A percentile compares a stretch with the other conserved stretches of the same genome.
Conservation (phyloP, 371 early-diverging fungal genomes). For the Mortierella sp. region DNA sequence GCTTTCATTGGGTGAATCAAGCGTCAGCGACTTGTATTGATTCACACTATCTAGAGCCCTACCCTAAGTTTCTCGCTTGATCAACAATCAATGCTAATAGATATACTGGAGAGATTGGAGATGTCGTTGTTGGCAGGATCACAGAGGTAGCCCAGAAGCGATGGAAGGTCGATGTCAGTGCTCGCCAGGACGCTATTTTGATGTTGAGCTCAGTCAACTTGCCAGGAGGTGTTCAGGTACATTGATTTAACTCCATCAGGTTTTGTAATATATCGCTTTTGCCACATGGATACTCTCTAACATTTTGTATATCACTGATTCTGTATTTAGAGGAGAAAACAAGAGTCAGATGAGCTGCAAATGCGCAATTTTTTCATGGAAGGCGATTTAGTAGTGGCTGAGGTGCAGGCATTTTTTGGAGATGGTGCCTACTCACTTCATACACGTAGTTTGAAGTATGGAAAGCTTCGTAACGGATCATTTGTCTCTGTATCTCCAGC, state of each 20-base stretch:
- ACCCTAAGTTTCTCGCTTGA: background rate
- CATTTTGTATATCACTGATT: background rate
- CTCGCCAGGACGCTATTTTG: constrained; percentile 90
- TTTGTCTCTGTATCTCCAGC: constrained; percentile 88
- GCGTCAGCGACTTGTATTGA: background rate
- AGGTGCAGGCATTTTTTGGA: constrained; percentile 92
- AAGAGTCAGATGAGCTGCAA: constrained; percentile 98
- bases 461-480: constrained; percentile 95
- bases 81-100: constrained; percentile 43
- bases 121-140: constrained; percentile 98
- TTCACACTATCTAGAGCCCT: background rate
- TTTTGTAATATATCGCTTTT: too few relatives aligned
- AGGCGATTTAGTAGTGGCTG: constrained; percentile 97
- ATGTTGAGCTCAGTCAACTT: constrained; percentile 96
- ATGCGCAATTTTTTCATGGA: constrained; percentile 98
- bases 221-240: constrained; percentile 96
- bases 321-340: constrained; percentile 86
- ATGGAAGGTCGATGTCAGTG: constrained; percentile 98
- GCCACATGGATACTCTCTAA: background rate
- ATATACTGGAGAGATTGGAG: constrained; percentile 96
- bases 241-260: background rate
- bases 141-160: constrained; percentile 90
- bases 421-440: constrained; percentile 95
- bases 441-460: constrained; percentile 96
- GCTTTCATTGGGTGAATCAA: background rate